These are phyloP conservation scores for Euphorbia tirucalli DNA, from an alignment of 345 rosid genomes.

Conservation along the genomic window DNA sequence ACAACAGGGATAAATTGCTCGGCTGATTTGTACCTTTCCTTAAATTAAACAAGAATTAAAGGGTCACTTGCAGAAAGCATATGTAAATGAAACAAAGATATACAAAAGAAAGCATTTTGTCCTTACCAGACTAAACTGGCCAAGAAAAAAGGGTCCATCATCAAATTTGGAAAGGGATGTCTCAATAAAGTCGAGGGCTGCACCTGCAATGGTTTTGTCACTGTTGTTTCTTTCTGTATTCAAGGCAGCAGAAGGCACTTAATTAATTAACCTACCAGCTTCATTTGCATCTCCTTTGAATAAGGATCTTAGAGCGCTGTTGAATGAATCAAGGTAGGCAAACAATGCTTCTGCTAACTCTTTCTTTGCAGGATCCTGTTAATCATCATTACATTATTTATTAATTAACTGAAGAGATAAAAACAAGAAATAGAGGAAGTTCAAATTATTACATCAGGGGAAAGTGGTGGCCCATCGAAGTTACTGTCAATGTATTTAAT, in stretches of 20 bases:
- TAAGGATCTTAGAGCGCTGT: constrained; percentile 7
- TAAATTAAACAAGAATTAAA: no score
- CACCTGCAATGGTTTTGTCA: constrained; percentile 10
- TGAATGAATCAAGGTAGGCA: constrained; percentile 16
- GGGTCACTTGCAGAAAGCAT: no score
- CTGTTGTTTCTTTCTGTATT: neutral
- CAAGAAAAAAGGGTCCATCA: constrained; percentile 38
- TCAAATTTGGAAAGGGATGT: constrained; percentile 29
- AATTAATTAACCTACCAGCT: constrained; percentile 19
- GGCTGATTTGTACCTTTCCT: no score
- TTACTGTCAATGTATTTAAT: constrained; percentile 31
- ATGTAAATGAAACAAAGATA: neutral
- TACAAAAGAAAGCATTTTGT: neutral
- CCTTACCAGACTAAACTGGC: constrained; percentile 36
- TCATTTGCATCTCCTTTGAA: constrained; percentile 27
- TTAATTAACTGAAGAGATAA: neutral
- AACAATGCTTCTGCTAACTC: constrained; percentile 33
- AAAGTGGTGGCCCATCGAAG: constrained; percentile 33
- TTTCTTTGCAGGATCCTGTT: constrained; percentile 32
- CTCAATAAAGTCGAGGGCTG: constrained; percentile 33
- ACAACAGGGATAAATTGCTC: no score
- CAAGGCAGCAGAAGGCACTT: neutral
- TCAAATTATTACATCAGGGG: constrained; percentile 22
- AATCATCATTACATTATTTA: neutral
- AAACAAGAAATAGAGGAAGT: neutral